Conservation (phyloP, 441 rosid species). For the Flueggea neowawraea region DNA sequence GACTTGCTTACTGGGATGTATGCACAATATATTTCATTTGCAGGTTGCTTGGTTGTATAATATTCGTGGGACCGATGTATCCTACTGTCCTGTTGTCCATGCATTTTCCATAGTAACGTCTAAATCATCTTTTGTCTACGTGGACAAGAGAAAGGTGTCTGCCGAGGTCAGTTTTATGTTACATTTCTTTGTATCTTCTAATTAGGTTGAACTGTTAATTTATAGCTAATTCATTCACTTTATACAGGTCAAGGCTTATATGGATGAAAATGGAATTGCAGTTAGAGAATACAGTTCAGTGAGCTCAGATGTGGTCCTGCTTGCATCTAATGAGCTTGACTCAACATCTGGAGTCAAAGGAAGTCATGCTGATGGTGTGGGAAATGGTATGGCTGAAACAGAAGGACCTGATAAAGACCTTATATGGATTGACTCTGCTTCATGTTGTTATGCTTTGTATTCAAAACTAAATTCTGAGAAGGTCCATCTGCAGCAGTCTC, state of each 20-base stretch:
- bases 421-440: conserved; percentile 79
- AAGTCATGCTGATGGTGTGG: conserved; percentile 11
- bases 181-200: background rate
- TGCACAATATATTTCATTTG: conserved; percentile 14
- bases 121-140: conserved; percentile 71
- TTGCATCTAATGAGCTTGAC: conserved; percentile 57
- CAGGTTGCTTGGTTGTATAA: conserved; percentile 99
- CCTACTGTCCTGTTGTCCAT: conserved; percentile 93
- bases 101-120: conserved; percentile 83
- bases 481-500: conserved; percentile 76
- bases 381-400: conserved; percentile 22
- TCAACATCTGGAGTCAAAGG: conserved; percentile 25
- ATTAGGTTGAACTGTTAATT: background rate
- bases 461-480: conserved; percentile 70
- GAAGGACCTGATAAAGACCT: conserved; percentile 34
- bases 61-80: conserved; percentile 90
- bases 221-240: background rate
- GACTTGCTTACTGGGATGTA: background rate
- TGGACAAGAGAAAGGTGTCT: conserved; percentile 76
- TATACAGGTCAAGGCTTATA: conserved; percentile 47
- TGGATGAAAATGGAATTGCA: conserved; percentile 62
- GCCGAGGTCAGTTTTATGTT: conserved; percentile 44
- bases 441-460: conserved; percentile 91
- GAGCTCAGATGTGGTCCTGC: conserved; percentile 63
- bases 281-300: conserved; percentile 64